Base-by-base conservation (phyloP, 2,329 filamentous ascomycete species). In the Dactylonectria macrodidyma region DNA sequence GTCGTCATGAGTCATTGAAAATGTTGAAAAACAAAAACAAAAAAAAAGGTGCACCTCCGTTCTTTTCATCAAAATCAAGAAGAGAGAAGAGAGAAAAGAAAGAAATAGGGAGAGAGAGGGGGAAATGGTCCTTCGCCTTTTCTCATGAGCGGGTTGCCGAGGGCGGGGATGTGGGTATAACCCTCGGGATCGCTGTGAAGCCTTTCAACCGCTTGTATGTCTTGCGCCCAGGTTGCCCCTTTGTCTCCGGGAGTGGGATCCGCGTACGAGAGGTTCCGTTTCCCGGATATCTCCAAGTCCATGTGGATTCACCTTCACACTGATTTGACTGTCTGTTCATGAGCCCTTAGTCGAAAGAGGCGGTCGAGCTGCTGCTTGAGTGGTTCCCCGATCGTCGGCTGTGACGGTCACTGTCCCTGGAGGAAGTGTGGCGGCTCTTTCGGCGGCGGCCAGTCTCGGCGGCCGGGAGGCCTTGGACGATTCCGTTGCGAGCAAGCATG, bases 401-500 rank as follows among this genome's bases (percentile, higher is more conserved):
- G 75, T 82, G 79, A 65, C 80, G 78, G 68, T 83, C 83, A 71
- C 83, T 82, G 75, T 85, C 84, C 65, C 83, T 79, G 68, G 82
- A 83, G 7, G 85, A 84, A n/a, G 83, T 80, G 72, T 86, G 86
- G 69, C 87, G 84, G 79, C 85, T 86, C 81, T 87, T 87, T 73
- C 84, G 80, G 67, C 85, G 83, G 73, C 84, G 87, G 77, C 81
- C 81, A 68, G 77, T 82, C 62, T 88, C 82, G 72, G 85, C 84
- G 63, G 85, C 88, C 14, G 90, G 90, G 44, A 92, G 84, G 57
- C 90, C 90, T 81, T 92, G 90, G 70, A 92, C 89, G 70, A 91
- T 90, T 50, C 90, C 90, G 77, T 91, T 92, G 71, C 89, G 88
- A 70, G 89, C 90, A 71, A 91, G 85, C 94, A 97, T 97, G 79